Evolutionary conservation across 768 basidiomycete species (phyloP).

Genomic region (Leccinum subgranulosum): DNA sequence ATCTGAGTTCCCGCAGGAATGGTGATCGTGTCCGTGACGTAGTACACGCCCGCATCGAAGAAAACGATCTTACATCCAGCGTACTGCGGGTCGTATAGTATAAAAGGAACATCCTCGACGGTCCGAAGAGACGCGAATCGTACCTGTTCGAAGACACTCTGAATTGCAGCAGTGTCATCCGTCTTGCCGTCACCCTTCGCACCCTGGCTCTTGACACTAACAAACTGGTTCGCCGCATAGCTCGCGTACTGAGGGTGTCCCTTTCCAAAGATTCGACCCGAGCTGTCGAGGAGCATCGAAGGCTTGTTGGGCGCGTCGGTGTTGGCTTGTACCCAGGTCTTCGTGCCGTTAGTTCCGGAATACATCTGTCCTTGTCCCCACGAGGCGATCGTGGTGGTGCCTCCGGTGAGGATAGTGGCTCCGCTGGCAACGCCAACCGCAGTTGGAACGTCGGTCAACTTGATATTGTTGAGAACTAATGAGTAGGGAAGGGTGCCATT

Average conservation of each 20-base stretch:
- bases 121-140: background rate
- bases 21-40: slow-evolving; percentile 42
- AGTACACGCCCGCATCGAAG: slow-evolving; percentile 64
- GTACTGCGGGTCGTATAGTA: slow-evolving; percentile 38
- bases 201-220: slow-evolving; percentile 67
- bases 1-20: slow-evolving; percentile 47
- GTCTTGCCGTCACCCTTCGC: slow-evolving; percentile 72
- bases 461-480: slow-evolving; percentile 35
- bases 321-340: slow-evolving; percentile 48
- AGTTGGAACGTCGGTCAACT: slow-evolving; percentile 31
- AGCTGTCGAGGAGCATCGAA: slow-evolving; percentile 48
- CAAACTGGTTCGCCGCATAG: slow-evolving; percentile 57
- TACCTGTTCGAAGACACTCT: slow-evolving; percentile 58
- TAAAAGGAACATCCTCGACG: background rate
- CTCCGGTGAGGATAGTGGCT: slow-evolving; percentile 34
- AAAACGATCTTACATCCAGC: slow-evolving; percentile 76
- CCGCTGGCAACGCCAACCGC: slow-evolving; percentile 35
- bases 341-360: slow-evolving; percentile 44
- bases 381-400: slow-evolving; percentile 36
- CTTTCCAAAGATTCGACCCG: slow-evolving; percentile 60
- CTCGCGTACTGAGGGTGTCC: slow-evolving; percentile 62
- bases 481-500: slow-evolving; percentile 31
- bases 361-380: slow-evolving; percentile 80
- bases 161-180: slow-evolving; percentile 70
- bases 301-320: slow-evolving; percentile 51